Conservation (phyloP, 2,329 filamentous ascomycete genomes). For the Aspergillaceae sp. region DNA sequence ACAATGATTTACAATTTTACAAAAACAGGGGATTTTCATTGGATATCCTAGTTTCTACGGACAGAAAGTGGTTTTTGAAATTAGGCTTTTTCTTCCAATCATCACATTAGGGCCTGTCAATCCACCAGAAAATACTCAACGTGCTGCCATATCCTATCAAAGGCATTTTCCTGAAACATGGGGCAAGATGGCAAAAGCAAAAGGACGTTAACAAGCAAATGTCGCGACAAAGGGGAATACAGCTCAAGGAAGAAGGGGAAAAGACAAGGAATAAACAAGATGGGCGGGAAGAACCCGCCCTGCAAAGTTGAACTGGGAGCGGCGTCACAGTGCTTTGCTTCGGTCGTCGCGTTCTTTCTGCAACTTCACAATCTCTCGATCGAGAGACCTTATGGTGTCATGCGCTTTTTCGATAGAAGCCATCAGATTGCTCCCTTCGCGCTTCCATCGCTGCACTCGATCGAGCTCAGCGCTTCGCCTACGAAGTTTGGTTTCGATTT, state of each 20-base stretch:
- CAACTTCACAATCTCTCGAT: conserved; percentile 60
- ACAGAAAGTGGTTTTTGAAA: conserved; percentile 10
- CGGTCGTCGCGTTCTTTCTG: conserved; percentile 45
- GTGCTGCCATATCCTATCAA: conserved; percentile 16
- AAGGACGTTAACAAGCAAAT: conserved; percentile 8
- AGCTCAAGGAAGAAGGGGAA: conserved; percentile 13
- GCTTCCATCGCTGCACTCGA: conserved; percentile 68
- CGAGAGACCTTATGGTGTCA: conserved; percentile 64
- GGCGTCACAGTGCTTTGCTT: conserved; percentile 19
- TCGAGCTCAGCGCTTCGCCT: conserved; percentile 64
- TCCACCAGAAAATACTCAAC: conserved; percentile 7
- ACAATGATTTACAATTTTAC: conserved; percentile 6
- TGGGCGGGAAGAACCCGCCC: conserved; percentile 1
- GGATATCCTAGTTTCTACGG: conserved; percentile 11
- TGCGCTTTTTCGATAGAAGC: conserved; percentile 58
- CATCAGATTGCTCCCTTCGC: conserved; percentile 54
- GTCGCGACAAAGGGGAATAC: conserved; percentile 13
- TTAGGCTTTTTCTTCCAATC: conserved; percentile 15
- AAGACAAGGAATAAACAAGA: conserved; percentile 4
- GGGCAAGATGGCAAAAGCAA: conserved; percentile 12
- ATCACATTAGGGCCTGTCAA: conserved; percentile 11
- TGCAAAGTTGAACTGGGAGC: not conserved
- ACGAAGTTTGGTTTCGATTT: conserved; percentile 76
- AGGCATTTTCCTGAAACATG: conserved; percentile 19
- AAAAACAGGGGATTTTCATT: conserved; percentile 15